Evolutionary conservation across 2,329 filamentous ascomycete genomes (phyloP).

Genomic region (Alternaria triticina): DNA sequence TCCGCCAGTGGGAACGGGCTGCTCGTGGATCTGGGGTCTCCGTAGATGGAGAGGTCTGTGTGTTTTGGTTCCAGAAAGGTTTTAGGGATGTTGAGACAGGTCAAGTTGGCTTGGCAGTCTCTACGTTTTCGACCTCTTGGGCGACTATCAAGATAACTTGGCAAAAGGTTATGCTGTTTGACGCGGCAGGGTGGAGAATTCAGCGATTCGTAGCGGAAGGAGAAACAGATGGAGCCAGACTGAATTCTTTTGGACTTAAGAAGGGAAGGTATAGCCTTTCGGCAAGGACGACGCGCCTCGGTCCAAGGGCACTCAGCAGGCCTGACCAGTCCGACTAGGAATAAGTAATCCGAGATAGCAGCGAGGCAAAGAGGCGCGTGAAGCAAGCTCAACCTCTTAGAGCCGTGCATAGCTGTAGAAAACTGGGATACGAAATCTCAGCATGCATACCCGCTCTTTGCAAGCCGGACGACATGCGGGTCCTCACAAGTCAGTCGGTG

Average conservation of each 20-base stretch:
- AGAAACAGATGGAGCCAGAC: slow-evolving; percentile 11
- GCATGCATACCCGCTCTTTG: slow-evolving; percentile 23
- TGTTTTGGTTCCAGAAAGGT: slow-evolving; percentile 26
- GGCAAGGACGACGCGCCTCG: slow-evolving; percentile 16
- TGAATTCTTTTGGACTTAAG: slow-evolving; percentile 13
- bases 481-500: slow-evolving; percentile 14
- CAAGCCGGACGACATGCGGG: slow-evolving; percentile 20
- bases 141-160: slow-evolving; percentile 31
- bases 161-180: slow-evolving; percentile 27
- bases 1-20: slow-evolving; percentile 17
- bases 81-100: slow-evolving; percentile 31
- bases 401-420: slow-evolving; percentile 23
- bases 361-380: slow-evolving; percentile 19
- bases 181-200: slow-evolving; percentile 39
- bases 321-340: slow-evolving; percentile 10
- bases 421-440: slow-evolving; percentile 25
- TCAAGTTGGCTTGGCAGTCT: slow-evolving; percentile 27
- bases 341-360: slow-evolving; percentile 24
- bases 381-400: slow-evolving; percentile 16
- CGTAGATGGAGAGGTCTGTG: slow-evolving; percentile 19
- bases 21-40: slow-evolving; percentile 26
- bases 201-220: slow-evolving; percentile 21
- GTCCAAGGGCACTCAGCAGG: slow-evolving; percentile 19
- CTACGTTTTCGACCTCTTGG: slow-evolving; percentile 32
- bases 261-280: slow-evolving; percentile 16